Conservation (phyloP, 202 grass and related monocot genomes). For the Alloteropsis angusta region DNA sequence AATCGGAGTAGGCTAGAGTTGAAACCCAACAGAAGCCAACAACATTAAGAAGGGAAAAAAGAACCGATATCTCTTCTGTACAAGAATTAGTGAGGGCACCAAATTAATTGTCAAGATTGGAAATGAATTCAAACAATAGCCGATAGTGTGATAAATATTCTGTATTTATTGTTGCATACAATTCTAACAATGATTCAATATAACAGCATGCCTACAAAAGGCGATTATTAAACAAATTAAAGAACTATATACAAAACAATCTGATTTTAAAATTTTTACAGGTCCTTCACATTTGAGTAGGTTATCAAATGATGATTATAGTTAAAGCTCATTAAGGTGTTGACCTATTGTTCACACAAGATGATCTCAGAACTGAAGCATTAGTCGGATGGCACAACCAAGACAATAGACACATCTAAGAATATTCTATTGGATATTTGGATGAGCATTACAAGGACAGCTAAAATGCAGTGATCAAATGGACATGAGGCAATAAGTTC, state of each 20-base stretch:
- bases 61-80: neutral
- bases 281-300: conserved; percentile 13
- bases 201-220: neutral
- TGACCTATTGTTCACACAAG: neutral
- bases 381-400: neutral
- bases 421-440: neutral
- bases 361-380: neutral
- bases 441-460: neutral
- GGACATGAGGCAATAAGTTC: neutral
- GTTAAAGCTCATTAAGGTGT: neutral
- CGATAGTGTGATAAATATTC: neutral
- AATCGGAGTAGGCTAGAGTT: too few relatives aligned
- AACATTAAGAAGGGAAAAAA: neutral
- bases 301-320: neutral
- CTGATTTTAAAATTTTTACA: neutral
- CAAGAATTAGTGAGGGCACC: neutral
- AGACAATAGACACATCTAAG: neutral
- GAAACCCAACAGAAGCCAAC: too few relatives aligned
- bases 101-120: neutral
- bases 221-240: neutral
- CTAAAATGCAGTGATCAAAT: neutral
- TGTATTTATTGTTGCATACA: neutral
- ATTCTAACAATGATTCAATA: neutral
- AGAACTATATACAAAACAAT: neutral
- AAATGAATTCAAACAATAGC: conserved; percentile 1